Conservation (phyloP, 2,329 filamentous ascomycete species). For the Aspergillus sergii region DNA sequence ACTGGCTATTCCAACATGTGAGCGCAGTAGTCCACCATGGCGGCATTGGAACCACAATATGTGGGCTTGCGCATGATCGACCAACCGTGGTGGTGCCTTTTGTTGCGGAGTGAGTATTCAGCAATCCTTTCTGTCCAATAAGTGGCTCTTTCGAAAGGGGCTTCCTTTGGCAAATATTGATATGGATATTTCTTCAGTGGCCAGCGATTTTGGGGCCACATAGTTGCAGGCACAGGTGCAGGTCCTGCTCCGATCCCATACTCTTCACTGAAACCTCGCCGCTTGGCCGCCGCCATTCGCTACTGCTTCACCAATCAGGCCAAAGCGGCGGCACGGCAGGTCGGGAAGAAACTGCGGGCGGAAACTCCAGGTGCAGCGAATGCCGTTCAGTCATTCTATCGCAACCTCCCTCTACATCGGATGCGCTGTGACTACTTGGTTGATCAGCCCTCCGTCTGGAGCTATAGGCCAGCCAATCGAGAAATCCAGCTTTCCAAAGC, state of each 20-base stretch:
- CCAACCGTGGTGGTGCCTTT: constrained; percentile 61
- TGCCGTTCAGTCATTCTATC: constrained; percentile 51
- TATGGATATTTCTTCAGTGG: no score
- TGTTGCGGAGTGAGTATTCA: constrained; percentile 49
- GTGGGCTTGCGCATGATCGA: constrained; percentile 51
- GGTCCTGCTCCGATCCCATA: constrained; percentile 53
- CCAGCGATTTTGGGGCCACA: constrained; percentile 58
- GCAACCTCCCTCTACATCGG: constrained; percentile 27
- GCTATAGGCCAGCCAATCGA: constrained; percentile 14
- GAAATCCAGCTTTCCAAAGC: constrained; percentile 25
- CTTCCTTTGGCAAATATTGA: no score
- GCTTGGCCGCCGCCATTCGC: constrained; percentile 49
- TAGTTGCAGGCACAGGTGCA: constrained; percentile 53
- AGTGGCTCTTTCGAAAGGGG: background rate
- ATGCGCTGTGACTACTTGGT: constrained; percentile 30
- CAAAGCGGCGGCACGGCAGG: constrained; percentile 36
- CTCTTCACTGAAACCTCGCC: constrained; percentile 47
- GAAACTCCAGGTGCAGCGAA: constrained; percentile 43
- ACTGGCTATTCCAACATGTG: constrained; percentile 57
- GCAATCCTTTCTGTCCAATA: background rate
- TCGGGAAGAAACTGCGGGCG: constrained; percentile 42
- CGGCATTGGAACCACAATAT: no score
- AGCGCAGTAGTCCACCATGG: no score
- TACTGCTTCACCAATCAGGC: constrained; percentile 46
- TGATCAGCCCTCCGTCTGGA: constrained; percentile 32